Evolutionary conservation across 257 asterid species (phyloP), one percentile per base, ranked within the genome.

Genomic region (Cordia subcordata): DNA sequence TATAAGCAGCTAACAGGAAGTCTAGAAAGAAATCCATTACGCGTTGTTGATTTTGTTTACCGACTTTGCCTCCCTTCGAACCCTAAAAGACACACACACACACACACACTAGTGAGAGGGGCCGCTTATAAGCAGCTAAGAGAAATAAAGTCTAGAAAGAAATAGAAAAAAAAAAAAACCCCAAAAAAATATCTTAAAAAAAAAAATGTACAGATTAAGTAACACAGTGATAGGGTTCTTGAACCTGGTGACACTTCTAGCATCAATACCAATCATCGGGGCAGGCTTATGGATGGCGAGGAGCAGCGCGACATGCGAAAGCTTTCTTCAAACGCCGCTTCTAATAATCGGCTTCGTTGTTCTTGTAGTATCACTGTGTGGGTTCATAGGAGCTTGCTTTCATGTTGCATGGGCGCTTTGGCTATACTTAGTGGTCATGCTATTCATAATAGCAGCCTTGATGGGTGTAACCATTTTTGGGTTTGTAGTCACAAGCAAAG

Each of bases 251-350:
- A 89, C 97, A 6, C 89, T 93, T 8, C 53, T 93, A 12, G 94
- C 96, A 32, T 93, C 99, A 9, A 85, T 93, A 8, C 99, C 99
- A 11, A 88, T 93, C 32, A 93, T 93, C 58, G 99, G 99, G 1
- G 97, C 99, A 0, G 97, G 99, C 5, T 45, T 93, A 8, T 93
- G 97, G 97, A 82, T 93, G 95, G 85, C 95, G 5, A 63, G 77
- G 53, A 93, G 95, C 76, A 88, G 86, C 71, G 75, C 94, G 0
- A 82, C 94, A 4, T 93, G 99, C 42, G 96, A 93, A 49, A 82
- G 84, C 71, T 86, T 93, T 64, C 91, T 93, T 3, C 99, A 93
- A 27, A 86, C 85, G 4, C 99, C 99, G 3, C 96, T 93, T 1
- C 44, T 93, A 4, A 73, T 83, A 10, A 64, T 89, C 1, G 99